These are phyloP conservation scores for Melanomma pulvis-pyrius DNA, from an alignment of 495 filamentous ascomycete genomes.

Conservation along the genomic window DNA sequence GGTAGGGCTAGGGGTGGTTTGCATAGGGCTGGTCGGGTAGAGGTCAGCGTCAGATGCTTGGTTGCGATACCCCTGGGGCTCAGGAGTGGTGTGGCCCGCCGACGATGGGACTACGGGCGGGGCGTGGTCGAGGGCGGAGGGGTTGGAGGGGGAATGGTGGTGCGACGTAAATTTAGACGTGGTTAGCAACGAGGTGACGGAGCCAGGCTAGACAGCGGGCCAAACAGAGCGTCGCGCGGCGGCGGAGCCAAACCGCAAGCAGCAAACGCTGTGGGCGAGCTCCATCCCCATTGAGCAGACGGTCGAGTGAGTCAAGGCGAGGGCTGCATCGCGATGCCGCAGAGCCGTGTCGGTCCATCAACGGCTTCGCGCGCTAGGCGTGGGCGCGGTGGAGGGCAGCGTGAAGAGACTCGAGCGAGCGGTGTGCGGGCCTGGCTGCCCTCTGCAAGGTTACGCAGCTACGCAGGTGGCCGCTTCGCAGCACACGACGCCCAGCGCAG, in stretches of 20 bases:
- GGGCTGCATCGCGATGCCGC: not conserved
- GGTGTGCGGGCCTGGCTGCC: slow-evolving; percentile 13
- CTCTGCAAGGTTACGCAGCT: slow-evolving; percentile 9
- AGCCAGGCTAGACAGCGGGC: not conserved
- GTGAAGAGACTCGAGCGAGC: slow-evolving; percentile 15
- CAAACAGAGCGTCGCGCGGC: not conserved
- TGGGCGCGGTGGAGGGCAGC: slow-evolving; percentile 19
- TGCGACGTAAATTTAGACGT: slow-evolving; percentile 36
- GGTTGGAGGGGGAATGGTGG: not conserved
- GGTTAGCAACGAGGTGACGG: slow-evolving; percentile 10
- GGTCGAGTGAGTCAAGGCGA: not conserved
- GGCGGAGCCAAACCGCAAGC: slow-evolving; percentile 14
- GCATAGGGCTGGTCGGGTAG: slow-evolving; percentile 38
- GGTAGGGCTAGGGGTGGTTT: slow-evolving; percentile 33
- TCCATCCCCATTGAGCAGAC: slow-evolving; percentile 2
- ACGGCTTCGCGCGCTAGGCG: slow-evolving; percentile 2
- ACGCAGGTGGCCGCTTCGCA: slow-evolving; percentile 5
- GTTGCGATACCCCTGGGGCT: slow-evolving; percentile 35
- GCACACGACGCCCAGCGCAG: not conserved
- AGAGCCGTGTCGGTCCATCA: slow-evolving; percentile 6
- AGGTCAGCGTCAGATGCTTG: slow-evolving; percentile 36
- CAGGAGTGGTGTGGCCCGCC: slow-evolving; percentile 3
- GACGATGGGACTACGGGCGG: not conserved
- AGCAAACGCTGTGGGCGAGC: slow-evolving; percentile 30
- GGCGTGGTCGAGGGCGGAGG: not conserved